phyloP scores from a whole-genome alignment of 208 protist genomes.

The Porcisia hertigi region DNA sequence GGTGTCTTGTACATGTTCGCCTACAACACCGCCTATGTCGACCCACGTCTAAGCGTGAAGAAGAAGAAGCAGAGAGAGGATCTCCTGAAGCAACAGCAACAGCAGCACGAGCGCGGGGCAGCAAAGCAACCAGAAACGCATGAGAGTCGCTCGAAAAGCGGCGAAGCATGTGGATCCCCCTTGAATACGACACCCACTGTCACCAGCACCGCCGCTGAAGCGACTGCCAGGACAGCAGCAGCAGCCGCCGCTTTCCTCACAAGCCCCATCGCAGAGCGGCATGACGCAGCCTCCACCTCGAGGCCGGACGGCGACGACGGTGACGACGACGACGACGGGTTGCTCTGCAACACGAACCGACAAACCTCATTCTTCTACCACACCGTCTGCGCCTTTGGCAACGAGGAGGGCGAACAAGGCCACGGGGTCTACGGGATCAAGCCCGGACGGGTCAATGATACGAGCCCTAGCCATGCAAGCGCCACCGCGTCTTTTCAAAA shows the following conservation, averaged over 20 bases:
- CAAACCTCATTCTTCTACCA: conserved; percentile 37
- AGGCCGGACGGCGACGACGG: not conserved
- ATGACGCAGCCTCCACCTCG: not conserved
- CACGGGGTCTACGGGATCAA: not conserved
- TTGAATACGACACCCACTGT: not conserved
- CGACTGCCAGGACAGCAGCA: not conserved
- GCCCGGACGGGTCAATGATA: not conserved
- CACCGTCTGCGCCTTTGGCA: conserved; percentile 27
- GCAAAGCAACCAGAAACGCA: not conserved
- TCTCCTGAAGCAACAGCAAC: conserved; percentile 8
- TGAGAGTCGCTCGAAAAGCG: not conserved
- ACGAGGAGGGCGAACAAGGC: conserved; percentile 18
- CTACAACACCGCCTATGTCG: conserved; percentile 42
- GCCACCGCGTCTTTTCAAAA: not conserved
- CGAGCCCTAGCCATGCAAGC: not conserved
- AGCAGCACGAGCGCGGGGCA: not conserved
- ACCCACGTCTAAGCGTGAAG: conserved; percentile 10
- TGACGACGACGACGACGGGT: not conserved
- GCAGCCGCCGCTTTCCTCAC: not conserved
- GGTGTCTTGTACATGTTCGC: conserved; percentile 68
- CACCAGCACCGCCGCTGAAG: not conserved
- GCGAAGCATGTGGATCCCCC: not conserved
- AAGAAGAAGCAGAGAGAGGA: conserved; percentile 16
- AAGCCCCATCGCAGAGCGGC: not conserved
- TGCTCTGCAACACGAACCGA: conserved; percentile 3